These are phyloP conservation scores for Colletotrichum orbiculare DNA, from an alignment of 2,329 filamentous ascomycete genomes.

Conservation along the genomic window DNA sequence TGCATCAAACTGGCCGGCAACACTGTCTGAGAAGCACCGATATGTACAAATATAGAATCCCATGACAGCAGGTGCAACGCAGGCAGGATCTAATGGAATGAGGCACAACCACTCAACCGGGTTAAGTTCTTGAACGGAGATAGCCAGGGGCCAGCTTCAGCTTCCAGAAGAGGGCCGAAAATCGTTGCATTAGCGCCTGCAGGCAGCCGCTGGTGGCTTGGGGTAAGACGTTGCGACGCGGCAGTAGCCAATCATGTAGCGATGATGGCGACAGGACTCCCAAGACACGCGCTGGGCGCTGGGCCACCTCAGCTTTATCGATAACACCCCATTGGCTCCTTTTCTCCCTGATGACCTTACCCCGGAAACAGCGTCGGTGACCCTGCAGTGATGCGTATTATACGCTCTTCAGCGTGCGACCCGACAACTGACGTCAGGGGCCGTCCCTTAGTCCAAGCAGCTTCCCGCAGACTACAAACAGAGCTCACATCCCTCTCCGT, in stretches of 20 bases:
- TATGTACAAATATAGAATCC: conserved; percentile 39
- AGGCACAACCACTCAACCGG: conserved; percentile 20
- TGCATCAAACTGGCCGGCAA: not conserved
- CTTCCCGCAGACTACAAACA: conserved; percentile 35
- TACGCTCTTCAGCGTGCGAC: conserved; percentile 20
- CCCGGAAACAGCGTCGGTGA: conserved; percentile 24
- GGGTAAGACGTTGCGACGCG: conserved; percentile 9
- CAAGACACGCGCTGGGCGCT: not conserved
- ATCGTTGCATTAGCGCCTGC: conserved; percentile 36
- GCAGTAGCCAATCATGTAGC: conserved; percentile 21
- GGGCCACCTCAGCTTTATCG: conserved; percentile 10
- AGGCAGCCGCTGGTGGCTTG: conserved; percentile 27
- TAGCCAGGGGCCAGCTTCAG: conserved; percentile 12
- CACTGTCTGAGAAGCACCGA: conserved; percentile 43
- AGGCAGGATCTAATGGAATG: conserved; percentile 11
- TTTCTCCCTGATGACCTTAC: not conserved
- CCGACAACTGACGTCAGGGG: conserved; percentile 32
- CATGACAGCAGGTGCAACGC: conserved; percentile 15
- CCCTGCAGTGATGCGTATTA: conserved; percentile 32
- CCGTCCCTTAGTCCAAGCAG: conserved; percentile 8
- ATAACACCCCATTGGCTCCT: conserved; percentile 18
- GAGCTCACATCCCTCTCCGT: conserved; percentile 23
- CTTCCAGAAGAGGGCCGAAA: conserved; percentile 35
- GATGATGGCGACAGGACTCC: no score
- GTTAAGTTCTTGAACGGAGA: conserved; percentile 10